Base-by-base conservation (phyloP, 23 red algal species). In the Gracilaria domingensis region DNA sequence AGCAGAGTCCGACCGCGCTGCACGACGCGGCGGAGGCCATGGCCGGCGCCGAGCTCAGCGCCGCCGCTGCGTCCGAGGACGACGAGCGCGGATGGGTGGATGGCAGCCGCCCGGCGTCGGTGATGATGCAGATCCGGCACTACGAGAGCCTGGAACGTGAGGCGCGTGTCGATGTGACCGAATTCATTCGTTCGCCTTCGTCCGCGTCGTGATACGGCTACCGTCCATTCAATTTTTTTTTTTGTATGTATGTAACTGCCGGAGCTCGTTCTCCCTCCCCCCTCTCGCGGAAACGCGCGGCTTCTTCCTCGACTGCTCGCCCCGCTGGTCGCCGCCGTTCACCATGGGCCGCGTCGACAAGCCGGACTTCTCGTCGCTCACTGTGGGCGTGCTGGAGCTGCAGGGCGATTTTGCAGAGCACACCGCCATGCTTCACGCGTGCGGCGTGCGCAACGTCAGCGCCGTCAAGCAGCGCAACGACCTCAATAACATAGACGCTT, bases 391-490 rank as follows among this genome's bases (percentile, higher is more conserved):
- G 12, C 88, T 99, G 33, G 93, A 99, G 71, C 71, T 99, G 32
- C 97, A 99, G 38, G 97, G 97, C 24, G 97, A 99, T 82, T 99
- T 99, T 94, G 93, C 89, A 4, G 97, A 99, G 80, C 97, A 99
- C 79, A 91, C 90, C 48, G 89, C 89, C 29, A 95, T 99, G 97
- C 86, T 99, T 0, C 83, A 84, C 21, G 66, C 76, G 29, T 83
- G 76, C 32, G 95, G 95, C 14, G 94, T 81, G 18, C 50, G 70
- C 23, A 75, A 72, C 28, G 78, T 83, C 11, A 77, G 73, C 35
- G 84, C 71, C 25, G 69, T 98, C 33, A 81, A 84, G 3, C 42
- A 50, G 17, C 49, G 56, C 24, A 53, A 77, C 18, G 67, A 95
- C 78, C 82, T 99, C 25, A 12, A 75, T 1, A 0, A 73, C 54